Conservation (phyloP, 2,329 filamentous ascomycete genomes). For the Apiospora arundinis region DNA sequence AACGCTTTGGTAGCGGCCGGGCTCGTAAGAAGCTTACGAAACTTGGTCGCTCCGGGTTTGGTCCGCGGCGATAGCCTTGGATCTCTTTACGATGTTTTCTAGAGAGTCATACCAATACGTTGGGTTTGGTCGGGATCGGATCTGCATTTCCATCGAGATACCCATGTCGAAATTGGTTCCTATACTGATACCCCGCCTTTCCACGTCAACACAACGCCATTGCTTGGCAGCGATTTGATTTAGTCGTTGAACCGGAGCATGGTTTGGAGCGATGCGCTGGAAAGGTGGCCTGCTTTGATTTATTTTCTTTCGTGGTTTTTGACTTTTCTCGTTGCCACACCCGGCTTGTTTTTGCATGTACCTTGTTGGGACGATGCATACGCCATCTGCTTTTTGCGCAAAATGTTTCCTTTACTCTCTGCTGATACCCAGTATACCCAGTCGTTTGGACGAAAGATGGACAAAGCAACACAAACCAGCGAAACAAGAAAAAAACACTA, state of each 20-base stretch:
- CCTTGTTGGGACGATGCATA: slow-evolving; percentile 34
- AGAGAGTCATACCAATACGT: slow-evolving; percentile 39
- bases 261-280: slow-evolving; percentile 17
- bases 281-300: slow-evolving; percentile 21
- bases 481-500: slow-evolving; percentile 32
- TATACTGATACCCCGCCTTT: slow-evolving; percentile 42
- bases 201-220: slow-evolving; percentile 31
- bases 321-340: slow-evolving; percentile 37
- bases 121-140: slow-evolving; percentile 44
- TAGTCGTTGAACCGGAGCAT: not conserved
- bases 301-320: slow-evolving; percentile 15
- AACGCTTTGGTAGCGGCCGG: not conserved
- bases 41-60: not conserved
- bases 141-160: slow-evolving; percentile 46
- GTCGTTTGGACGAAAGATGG: slow-evolving; percentile 38
- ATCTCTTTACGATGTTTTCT: slow-evolving; percentile 37
- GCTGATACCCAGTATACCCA: slow-evolving; percentile 48
- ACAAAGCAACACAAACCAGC: slow-evolving; percentile 32
- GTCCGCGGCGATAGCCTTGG: slow-evolving; percentile 18
- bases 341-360: slow-evolving; percentile 41
- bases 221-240: slow-evolving; percentile 29
- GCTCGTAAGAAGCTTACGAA: slow-evolving; percentile 14
- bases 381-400: slow-evolving; percentile 22
- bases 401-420: slow-evolving; percentile 39
- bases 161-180: slow-evolving; percentile 43